Conservation (phyloP, 1,139 yeast genomes). For the Ogataea hybrid region DNA sequence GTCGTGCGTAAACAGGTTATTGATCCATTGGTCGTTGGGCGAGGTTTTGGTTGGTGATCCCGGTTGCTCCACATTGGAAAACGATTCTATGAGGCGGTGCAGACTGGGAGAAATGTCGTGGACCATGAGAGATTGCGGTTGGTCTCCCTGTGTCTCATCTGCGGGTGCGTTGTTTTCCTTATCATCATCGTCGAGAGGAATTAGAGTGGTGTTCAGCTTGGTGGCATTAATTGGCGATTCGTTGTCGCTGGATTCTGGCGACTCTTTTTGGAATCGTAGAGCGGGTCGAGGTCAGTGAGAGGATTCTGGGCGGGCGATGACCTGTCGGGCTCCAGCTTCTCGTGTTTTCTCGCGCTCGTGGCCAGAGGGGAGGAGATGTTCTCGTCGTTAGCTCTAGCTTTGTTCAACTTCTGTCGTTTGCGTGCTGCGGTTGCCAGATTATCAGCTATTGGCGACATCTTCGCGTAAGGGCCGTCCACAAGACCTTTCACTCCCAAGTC, state of each 20-base stretch:
- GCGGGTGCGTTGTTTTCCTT: constrained; percentile 29
- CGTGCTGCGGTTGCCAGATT: constrained; percentile 8
- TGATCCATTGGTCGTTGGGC: constrained; percentile 29
- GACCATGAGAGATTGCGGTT: constrained; percentile 20
- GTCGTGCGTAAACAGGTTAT: constrained; percentile 29
- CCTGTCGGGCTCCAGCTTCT: constrained; percentile 4
- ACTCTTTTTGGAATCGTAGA: constrained; percentile 19
- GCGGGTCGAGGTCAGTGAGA: constrained; percentile 31
- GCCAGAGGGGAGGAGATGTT: constrained; percentile 19
- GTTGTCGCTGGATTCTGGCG: constrained; percentile 18
- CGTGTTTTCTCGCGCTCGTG: constrained; percentile 3
- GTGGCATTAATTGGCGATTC: constrained; percentile 33
- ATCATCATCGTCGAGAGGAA: constrained; percentile 34
- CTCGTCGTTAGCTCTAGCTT: constrained; percentile 8
- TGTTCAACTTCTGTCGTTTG: constrained; percentile 13
- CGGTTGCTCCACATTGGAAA: constrained; percentile 21
- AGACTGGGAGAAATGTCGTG: constrained; percentile 33
- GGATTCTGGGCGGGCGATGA: constrained; percentile 20
- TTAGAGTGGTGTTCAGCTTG: constrained; percentile 33
- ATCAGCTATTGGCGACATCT: constrained; percentile 8
- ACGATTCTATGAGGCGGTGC: constrained; percentile 32
- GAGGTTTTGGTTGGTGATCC: constrained; percentile 28
- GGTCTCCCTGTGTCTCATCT: constrained; percentile 4
- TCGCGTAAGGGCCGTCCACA: constrained; percentile 32
- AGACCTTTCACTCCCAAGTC: constrained; percentile 31